phyloP scores from a whole-genome alignment of 1,284 basidiomycete species.

The Tetrapyrgos nigripes region DNA sequence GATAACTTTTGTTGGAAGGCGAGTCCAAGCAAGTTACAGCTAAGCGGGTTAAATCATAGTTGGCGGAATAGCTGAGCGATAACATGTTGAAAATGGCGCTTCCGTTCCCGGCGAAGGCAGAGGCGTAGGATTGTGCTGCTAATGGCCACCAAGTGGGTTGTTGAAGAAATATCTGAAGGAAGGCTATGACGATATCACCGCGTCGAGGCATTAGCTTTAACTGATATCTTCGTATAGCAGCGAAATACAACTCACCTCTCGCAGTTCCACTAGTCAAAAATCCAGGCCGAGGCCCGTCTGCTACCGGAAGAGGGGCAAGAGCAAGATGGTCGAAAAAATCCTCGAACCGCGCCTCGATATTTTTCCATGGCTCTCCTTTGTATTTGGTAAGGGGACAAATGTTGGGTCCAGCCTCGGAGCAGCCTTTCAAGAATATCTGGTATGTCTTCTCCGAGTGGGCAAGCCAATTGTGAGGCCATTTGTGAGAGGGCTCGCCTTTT shows the following conservation, averaged over 20 bases:
- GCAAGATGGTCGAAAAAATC: slow-evolving; percentile 40
- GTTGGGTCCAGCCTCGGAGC: slow-evolving; percentile 38
- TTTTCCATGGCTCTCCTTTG: slow-evolving; percentile 28
- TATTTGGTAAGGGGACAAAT: slow-evolving; percentile 34
- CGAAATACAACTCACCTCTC: slow-evolving; percentile 26
- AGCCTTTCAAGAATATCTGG: slow-evolving; percentile 39
- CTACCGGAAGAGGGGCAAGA: slow-evolving; percentile 34
- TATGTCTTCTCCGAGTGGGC: slow-evolving; percentile 37
- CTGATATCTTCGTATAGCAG: background rate
- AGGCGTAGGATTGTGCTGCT: slow-evolving; percentile 16
- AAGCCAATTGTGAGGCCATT: slow-evolving; percentile 40
- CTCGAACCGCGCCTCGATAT: slow-evolving; percentile 38
- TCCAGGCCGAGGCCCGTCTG: slow-evolving; percentile 33
- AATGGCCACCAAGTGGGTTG: slow-evolving; percentile 14
- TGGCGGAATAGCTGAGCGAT: background rate
- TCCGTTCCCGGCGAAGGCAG: slow-evolving; percentile 26
- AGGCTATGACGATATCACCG: background rate
- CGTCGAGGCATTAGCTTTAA: background rate
- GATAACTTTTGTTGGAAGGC: slow-evolving; percentile 8
- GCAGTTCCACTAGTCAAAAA: slow-evolving; percentile 42
- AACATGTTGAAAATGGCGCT: slow-evolving; percentile 24
- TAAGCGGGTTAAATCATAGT: slow-evolving; percentile 20
- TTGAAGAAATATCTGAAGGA: slow-evolving; percentile 19
- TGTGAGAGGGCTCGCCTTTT: slow-evolving; percentile 38
- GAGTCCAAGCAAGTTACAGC: slow-evolving; percentile 30